Conservation (phyloP, 202 grass and related monocot genomes). For the Digitaria exilis region DNA sequence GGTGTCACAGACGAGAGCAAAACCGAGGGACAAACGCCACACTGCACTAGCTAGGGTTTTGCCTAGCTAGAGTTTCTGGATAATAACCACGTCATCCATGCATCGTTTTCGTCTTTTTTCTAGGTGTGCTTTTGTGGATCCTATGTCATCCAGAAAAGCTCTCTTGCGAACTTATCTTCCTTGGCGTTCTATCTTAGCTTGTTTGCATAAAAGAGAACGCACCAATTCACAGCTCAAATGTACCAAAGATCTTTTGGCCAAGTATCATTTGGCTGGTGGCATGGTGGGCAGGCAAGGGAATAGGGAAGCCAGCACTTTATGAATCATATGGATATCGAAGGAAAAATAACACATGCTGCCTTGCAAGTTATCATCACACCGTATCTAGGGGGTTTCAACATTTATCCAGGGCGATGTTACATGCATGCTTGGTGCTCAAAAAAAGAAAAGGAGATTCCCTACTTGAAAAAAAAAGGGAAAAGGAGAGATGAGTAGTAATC, state of each 20-base stretch:
- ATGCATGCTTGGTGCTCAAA: neutral
- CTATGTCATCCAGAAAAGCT: constrained; percentile 30
- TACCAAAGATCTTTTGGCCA: neutral
- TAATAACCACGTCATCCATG: constrained; percentile 2
- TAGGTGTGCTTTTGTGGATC: constrained; percentile 16
- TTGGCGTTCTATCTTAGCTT: neutral
- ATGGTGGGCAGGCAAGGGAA: neutral
- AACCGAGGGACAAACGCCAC: constrained; percentile 17
- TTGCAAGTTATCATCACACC: neutral
- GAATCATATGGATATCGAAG: neutral
- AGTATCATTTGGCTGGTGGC: neutral
- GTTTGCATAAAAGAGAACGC: neutral
- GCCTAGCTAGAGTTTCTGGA: constrained; percentile 29
- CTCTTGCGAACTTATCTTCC: constrained; percentile 15
- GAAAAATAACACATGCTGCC: neutral
- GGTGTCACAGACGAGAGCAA: neutral
- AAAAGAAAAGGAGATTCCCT: neutral
- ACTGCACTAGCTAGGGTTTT: neutral
- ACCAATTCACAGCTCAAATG: neutral
- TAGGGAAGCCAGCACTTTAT: neutral
- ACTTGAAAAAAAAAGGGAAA: neutral
- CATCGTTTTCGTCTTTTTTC: neutral
- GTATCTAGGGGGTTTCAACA: neutral
- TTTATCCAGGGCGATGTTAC: no score
- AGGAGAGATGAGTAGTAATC: neutral